phyloP scores from a whole-genome alignment of 75 land plant species.

The Pinus albicaulis region DNA sequence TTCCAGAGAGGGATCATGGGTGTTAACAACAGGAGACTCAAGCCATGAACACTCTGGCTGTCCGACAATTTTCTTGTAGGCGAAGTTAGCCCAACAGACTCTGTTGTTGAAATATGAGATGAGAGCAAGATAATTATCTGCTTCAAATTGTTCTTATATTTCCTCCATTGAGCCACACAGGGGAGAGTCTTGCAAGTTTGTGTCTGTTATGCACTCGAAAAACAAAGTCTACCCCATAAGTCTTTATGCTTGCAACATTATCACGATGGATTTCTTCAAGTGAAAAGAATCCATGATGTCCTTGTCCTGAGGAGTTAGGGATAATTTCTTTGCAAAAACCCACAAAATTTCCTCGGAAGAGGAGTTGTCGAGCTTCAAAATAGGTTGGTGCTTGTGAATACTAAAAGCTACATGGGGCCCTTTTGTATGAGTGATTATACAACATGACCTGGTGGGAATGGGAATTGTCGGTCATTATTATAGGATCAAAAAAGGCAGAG shows the following conservation, averaged over 20 bases:
- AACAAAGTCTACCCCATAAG: slow-evolving; percentile 73
- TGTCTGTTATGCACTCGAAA: slow-evolving; percentile 38
- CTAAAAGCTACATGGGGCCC: neutral
- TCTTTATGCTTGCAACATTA: slow-evolving; percentile 70
- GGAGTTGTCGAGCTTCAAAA: neutral
- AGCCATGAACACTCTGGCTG: slow-evolving; percentile 91
- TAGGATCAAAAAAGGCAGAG: neutral
- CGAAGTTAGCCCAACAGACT: slow-evolving; percentile 78
- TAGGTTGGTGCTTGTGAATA: neutral
- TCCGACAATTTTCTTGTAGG: slow-evolving; percentile 90
- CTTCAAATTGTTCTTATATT: slow-evolving; percentile 68
- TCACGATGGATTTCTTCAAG: slow-evolving; percentile 14
- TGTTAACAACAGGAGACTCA: neutral
- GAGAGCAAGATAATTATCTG: slow-evolving; percentile 54
- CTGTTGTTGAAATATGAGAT: slow-evolving; percentile 67
- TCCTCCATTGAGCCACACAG: slow-evolving; percentile 38
- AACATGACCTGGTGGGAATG: neutral
- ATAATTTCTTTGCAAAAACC: neutral
- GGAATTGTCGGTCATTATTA: neutral
- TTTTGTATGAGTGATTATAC: slow-evolving; percentile 1
- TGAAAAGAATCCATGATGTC: no score
- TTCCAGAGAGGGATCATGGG: no score
- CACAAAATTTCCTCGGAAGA: neutral
- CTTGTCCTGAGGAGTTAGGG: neutral
- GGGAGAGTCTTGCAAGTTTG: neutral